Conservation (phyloP, 768 basidiomycete genomes). For the Amanita fuliginea region DNA sequence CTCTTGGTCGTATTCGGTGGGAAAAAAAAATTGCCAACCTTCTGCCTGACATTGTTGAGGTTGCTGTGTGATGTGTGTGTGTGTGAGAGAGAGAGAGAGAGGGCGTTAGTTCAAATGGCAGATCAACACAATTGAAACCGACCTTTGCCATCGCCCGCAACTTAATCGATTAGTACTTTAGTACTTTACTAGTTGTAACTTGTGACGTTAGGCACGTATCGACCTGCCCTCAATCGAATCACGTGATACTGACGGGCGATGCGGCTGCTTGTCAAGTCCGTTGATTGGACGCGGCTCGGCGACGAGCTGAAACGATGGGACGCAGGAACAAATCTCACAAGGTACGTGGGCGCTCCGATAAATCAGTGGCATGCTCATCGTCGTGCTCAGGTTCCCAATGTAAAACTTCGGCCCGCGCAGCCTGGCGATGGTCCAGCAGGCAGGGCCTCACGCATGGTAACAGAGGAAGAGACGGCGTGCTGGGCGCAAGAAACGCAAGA, state of each 20-base stretch:
- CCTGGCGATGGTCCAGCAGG: slow-evolving; percentile 18
- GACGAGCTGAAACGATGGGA: slow-evolving; percentile 19
- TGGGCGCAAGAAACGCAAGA: slow-evolving; percentile 43
- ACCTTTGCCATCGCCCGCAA: neutral
- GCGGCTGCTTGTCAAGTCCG: no score
- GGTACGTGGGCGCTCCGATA: slow-evolving; percentile 18
- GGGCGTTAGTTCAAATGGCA: neutral
- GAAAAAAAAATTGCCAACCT: slow-evolving; percentile 11
- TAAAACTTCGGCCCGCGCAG: slow-evolving; percentile 64
- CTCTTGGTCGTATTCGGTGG: neutral
- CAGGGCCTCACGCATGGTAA: slow-evolving; percentile 13
- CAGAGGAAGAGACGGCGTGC: slow-evolving; percentile 20
- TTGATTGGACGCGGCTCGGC: no score
- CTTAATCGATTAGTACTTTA: no score
- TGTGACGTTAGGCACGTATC: no score
- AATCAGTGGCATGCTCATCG: neutral
- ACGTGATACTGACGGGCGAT: no score
- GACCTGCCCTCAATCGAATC: neutral
- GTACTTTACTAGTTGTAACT: no score
- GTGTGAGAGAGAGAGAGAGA: neutral
- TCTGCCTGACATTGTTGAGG: slow-evolving; percentile 15
- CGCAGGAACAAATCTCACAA: slow-evolving; percentile 64
- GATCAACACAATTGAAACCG: neutral
- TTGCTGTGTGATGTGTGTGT: no score
- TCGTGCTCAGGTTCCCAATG: slow-evolving; percentile 58